Evolutionary conservation across 768 basidiomycete genomes (phyloP), one percentile per base, ranked within the genome.

Genomic region (Floccularia luteovirens): DNA sequence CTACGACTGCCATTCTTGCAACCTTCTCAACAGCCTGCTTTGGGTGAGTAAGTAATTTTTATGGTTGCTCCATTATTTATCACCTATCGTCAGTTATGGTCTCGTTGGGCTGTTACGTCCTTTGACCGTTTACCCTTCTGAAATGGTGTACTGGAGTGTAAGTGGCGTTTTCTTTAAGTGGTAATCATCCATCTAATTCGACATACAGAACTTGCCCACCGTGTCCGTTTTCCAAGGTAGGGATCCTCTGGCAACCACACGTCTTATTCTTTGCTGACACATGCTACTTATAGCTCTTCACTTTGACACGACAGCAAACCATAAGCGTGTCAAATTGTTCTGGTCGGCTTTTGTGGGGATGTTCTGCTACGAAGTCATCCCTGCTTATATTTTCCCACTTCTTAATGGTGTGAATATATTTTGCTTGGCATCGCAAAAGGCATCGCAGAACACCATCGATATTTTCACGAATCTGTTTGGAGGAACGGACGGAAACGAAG

Each of bases 1-100:
- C 75, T 1, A 63, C 69, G 0, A 77, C 75, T 2, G 77, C 77
- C 5, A 59, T 79, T 22, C 66, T 82, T 6, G 74, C 75, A 0
- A 79, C 76, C 0, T 79, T 79, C 55, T 79, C 77, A 2, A 77
- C 77, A 0, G 74, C 74, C 3, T 75, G 74, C 51, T 79, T 81
- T 54, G 77, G 75, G 69, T 77, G 46, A 39, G 65, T 45, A 10
- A 1, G 17, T 37, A 3, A 4, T 2, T 24, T 20, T 13, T 35
- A 33, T 24, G 16, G 12, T 23, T 30, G 4, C 2, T 6, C 36
- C 16, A 8, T 16, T 20, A 3, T 27, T 23, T 36, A 32, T 24
- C 16, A 28, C n/a, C 17, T 23, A 8, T 21, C 8, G 25, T 31
- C 16, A 77, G 77, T 13, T 79, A 78, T 46, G 77, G 77, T 2